Conservation (phyloP, 73 alveolate genomes). For the Paramecium octaurelia region DNA sequence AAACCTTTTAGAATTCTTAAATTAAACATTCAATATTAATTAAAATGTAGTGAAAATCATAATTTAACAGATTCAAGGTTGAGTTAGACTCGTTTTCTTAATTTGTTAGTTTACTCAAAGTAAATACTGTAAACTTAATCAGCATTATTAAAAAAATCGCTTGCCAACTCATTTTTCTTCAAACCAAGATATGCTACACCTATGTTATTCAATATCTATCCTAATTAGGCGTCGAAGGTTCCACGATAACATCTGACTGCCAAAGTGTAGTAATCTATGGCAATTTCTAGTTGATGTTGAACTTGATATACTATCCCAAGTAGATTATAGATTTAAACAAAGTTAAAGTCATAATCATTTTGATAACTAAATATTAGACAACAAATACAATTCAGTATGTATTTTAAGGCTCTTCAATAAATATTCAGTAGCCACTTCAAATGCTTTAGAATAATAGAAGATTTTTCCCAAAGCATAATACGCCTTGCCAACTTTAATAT, state of each 20-base stretch:
- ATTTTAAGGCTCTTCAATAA: not conserved
- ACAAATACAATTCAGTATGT: not conserved
- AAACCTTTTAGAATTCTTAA: not conserved
- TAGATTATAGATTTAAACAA: not conserved
- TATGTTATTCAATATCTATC: not conserved
- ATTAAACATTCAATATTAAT: not conserved
- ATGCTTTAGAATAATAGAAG: constrained; percentile 21
- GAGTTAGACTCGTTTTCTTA: not conserved
- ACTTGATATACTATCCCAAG: not conserved
- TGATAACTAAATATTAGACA: not conserved
- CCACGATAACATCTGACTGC: constrained; percentile 24
- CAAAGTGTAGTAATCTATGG: not conserved
- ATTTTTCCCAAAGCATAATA: constrained; percentile 25
- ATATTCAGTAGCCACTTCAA: constrained; percentile 25
- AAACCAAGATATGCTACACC: constrained; percentile 9
- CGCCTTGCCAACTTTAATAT: constrained; percentile 31
- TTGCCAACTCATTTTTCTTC: not conserved
- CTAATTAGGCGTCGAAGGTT: constrained; percentile 29
- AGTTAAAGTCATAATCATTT: not conserved
- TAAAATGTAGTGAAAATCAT: not conserved
- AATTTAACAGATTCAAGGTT: not conserved
- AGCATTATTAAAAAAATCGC: constrained; percentile 12
- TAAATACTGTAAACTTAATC: constrained; percentile 26
- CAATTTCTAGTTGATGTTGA: not conserved
- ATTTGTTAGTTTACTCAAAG: not conserved